Conservation (phyloP, 169 alveolate genomes). For the Prorocentrum cordatum region DNA sequence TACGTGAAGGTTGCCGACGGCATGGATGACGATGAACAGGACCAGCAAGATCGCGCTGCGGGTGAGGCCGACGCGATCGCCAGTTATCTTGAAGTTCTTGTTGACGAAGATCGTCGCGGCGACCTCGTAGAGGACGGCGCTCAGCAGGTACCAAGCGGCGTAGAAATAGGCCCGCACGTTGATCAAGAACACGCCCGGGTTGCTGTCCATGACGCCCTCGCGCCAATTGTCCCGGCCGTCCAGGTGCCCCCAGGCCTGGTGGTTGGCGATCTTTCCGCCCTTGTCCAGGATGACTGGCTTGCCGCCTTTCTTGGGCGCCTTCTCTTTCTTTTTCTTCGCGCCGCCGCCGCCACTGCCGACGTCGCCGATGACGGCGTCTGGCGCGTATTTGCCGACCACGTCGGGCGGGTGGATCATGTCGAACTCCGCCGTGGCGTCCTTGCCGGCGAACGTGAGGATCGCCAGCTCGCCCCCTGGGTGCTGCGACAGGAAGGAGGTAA, state of each 20-base stretch:
- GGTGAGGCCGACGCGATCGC: constrained; percentile 66
- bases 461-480: constrained; percentile 76
- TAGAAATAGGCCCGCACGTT: constrained; percentile 41
- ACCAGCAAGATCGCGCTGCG: constrained; percentile 71
- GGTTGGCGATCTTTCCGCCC: constrained; percentile 39
- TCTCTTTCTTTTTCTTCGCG: background rate
- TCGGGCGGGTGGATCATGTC: constrained; percentile 67
- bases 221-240: constrained; percentile 45
- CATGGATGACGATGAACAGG: constrained; percentile 70
- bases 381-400: constrained; percentile 68
- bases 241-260: constrained; percentile 46
- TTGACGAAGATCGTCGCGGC: constrained; percentile 41
- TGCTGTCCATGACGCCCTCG: constrained; percentile 3
- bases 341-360: constrained; percentile 45
- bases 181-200: constrained; percentile 45
- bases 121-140: constrained; percentile 49
- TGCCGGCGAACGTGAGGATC: constrained; percentile 74
- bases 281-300: constrained; percentile 25
- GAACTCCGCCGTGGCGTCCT: constrained; percentile 71
- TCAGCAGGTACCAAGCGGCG: constrained; percentile 27
- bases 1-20: constrained; percentile 71
- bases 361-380: constrained; percentile 66
- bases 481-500: constrained; percentile 71
- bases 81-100: constrained; percentile 39
- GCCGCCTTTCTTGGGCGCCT: background rate